Base-by-base conservation (phyloP, 345 rosid genomes). In the Linum lewisii region DNA sequence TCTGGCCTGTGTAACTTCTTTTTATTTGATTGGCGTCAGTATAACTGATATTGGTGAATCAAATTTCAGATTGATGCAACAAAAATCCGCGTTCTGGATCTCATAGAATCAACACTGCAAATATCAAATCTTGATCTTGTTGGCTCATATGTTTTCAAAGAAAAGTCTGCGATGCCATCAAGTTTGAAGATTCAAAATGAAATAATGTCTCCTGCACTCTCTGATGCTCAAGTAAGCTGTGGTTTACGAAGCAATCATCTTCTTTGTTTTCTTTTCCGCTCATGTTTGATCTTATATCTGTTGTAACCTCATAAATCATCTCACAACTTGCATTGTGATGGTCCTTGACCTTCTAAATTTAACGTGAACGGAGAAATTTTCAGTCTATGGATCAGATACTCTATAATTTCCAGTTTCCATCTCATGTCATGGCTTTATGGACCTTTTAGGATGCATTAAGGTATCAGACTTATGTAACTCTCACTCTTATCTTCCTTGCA, bases 41-140 rank as follows among this genome's bases (percentile, higher is more conserved):
- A 16, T 42, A 11, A 32, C 55, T 66, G 67, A 21, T 66, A 15
- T 63, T 36, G 74, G 26, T 65, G 70, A 52, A 2, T 62, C 53
- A 45, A 63, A 51, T 61, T 70, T 75, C 86, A 89, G 99, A 81
- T 93, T 66, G 94, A 80, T 68, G 58, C 56, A 38, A 74, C 91
- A 42, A 89, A 84, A 79, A 79, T 81, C 62, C 69, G 84, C 25
- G 79, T 85, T 65, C 66, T 86, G 79, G 87, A 89, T 76, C 75
- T 85, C 21, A 70, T 85, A 79, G 85, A 78, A 72, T 76, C 91
- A 61, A 93, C 90, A 54, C 65, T 93, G 62, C 84, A 78, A 65
- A 61, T 89, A 63, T 86, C 99, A 71, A 93, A 83, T 75, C 68
- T 86, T 59, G 90, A 89, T 85, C 70, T 87, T 64, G 94, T 75